phyloP scores from a whole-genome alignment of 2,329 filamentous ascomycete species.

The Leptographium lundbergii region DNA sequence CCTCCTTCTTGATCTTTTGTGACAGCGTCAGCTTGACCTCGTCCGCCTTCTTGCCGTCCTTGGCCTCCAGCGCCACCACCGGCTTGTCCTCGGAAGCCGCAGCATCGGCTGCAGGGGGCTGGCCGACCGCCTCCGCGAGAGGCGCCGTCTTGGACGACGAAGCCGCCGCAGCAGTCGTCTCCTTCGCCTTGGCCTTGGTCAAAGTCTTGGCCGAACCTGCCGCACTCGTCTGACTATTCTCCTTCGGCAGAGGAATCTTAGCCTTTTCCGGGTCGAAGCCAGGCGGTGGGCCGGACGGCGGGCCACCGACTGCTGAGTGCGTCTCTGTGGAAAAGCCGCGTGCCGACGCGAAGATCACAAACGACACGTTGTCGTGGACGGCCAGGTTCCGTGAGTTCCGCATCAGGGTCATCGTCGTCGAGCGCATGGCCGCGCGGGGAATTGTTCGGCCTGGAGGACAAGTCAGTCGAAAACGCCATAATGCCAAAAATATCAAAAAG shows the following conservation, averaged over 20 bases:
- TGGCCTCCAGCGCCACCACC: slow-evolving; percentile 40
- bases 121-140: slow-evolving; percentile 10
- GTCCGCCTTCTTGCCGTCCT: slow-evolving; percentile 49
- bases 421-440: slow-evolving; percentile 30
- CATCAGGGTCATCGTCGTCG: slow-evolving; percentile 32
- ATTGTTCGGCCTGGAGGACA: slow-evolving; percentile 28
- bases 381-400: slow-evolving; percentile 33
- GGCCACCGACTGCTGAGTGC: slow-evolving; percentile 32
- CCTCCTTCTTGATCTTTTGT: slow-evolving; percentile 92
- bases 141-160: not conserved
- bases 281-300: slow-evolving; percentile 58
- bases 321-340: slow-evolving; percentile 47
- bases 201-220: slow-evolving; percentile 16
- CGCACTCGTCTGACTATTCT: slow-evolving; percentile 20
- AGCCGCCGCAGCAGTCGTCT: not conserved
- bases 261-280: slow-evolving; percentile 86
- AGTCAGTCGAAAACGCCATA: not conserved
- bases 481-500: not conserved
- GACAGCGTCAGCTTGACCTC: slow-evolving; percentile 72
- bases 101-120: slow-evolving; percentile 12
- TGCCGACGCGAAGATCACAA: slow-evolving; percentile 44
- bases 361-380: slow-evolving; percentile 30
- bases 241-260: slow-evolving; percentile 65
- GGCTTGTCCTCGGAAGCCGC: slow-evolving; percentile 16
- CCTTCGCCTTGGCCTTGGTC: slow-evolving; percentile 19